These are phyloP conservation scores for Stagonosporopsis chrysanthemi DNA, from an alignment of 2,329 filamentous ascomycete species.

Conservation along the genomic window DNA sequence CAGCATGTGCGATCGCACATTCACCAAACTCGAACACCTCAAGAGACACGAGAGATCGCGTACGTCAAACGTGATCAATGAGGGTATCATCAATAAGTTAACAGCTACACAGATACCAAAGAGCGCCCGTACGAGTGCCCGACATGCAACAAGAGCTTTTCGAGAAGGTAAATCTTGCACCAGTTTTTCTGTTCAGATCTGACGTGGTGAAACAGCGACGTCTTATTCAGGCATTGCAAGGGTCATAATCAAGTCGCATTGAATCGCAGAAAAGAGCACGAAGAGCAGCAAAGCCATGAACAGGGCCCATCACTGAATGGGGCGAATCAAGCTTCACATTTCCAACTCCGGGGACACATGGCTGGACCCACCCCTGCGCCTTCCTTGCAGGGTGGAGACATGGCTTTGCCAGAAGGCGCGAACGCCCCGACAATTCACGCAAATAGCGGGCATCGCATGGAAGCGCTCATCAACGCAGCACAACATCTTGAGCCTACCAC, in stretches of 20 bases:
- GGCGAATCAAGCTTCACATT: constrained; percentile 26
- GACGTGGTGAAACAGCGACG: constrained; percentile 51
- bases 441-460: constrained; percentile 44
- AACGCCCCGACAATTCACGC: constrained; percentile 12
- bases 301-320: constrained; percentile 33
- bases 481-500: constrained; percentile 45
- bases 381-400: constrained; percentile 16
- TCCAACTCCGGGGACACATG: constrained; percentile 14
- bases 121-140: constrained; percentile 63
- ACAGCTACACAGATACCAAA: constrained; percentile 56
- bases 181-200: constrained; percentile 25
- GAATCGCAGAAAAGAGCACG: constrained; percentile 45
- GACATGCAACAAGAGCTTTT: constrained; percentile 63
- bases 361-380: constrained; percentile 15
- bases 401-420: constrained; percentile 6
- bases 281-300: constrained; percentile 38
- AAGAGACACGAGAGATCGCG: constrained; percentile 64
- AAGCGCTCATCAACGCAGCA: constrained; percentile 49
- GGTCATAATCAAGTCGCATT: constrained; percentile 55
- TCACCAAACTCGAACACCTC: constrained; percentile 63
- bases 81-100: constrained; percentile 21
- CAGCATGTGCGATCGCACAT: constrained; percentile 60
- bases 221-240: constrained; percentile 61
- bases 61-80: constrained; percentile 45
- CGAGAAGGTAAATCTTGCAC: constrained; percentile 55